Conservation (phyloP, 345 rosid species). For the Hibiscus trionum region DNA sequence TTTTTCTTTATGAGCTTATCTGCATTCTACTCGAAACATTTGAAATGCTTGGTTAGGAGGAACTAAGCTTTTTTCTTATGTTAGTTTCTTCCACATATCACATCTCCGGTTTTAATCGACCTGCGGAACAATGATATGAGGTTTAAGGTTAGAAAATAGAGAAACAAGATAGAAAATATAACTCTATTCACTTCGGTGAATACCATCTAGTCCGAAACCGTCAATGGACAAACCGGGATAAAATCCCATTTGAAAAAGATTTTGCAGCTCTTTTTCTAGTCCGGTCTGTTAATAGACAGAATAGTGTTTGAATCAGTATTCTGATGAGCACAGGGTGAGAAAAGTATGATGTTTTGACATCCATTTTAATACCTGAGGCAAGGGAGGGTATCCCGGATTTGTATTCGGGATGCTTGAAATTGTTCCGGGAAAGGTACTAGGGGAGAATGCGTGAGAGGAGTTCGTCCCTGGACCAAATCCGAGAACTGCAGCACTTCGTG, state of each 20-base stretch:
- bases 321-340: not conserved
- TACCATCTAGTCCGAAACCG: slow-evolving; percentile 55
- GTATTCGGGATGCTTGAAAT: slow-evolving; percentile 40
- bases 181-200: slow-evolving; percentile 4
- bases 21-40: slow-evolving; percentile 27
- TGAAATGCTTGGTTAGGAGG: slow-evolving; percentile 21
- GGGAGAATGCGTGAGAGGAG: slow-evolving; percentile 33
- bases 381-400: slow-evolving; percentile 46
- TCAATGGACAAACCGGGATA: slow-evolving; percentile 46
- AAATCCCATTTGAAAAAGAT: slow-evolving; percentile 67
- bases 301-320: not conserved
- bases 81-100: slow-evolving; percentile 19
- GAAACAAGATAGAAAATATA: not conserved
- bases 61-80: slow-evolving; percentile 1
- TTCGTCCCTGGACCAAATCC: slow-evolving; percentile 41
- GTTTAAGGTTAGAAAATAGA: not conserved
- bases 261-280: slow-evolving; percentile 63
- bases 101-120: slow-evolving; percentile 60
- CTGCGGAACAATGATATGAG: slow-evolving; percentile 21
- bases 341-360: not conserved
- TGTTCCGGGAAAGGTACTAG: slow-evolving; percentile 38
- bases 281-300: slow-evolving; percentile 29
- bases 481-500: slow-evolving; percentile 37
- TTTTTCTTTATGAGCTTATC: slow-evolving; percentile 18
- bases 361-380: slow-evolving; percentile 46